Conservation (phyloP, 129 eudicot genomes). For the Centella asiatica region DNA sequence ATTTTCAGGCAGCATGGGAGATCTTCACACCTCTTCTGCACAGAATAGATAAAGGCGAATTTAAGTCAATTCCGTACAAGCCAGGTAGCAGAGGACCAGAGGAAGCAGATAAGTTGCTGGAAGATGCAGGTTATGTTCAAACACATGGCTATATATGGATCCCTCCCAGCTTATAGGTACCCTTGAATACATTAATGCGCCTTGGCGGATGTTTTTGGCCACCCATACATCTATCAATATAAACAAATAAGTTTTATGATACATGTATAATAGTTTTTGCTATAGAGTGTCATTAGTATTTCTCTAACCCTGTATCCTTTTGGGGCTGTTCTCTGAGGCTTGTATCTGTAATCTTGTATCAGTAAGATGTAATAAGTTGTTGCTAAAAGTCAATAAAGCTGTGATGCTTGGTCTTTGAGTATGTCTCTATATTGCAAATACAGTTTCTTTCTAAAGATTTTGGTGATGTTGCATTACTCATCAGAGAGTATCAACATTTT, state of each 20-base stretch:
- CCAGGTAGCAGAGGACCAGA: conserved; percentile 86
- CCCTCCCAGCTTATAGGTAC: conserved; percentile 64
- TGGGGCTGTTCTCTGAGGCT: not conserved
- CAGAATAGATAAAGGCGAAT: conserved; percentile 73
- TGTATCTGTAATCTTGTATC: conserved; percentile 3
- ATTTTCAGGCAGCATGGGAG: conserved; percentile 88
- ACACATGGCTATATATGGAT: conserved; percentile 96
- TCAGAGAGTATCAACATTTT: too few species aligned
- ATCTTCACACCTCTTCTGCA: conserved; percentile 93
- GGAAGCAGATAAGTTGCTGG: conserved; percentile 69
- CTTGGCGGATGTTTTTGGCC: not conserved
- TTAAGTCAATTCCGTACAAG: conserved; percentile 70
- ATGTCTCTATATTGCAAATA: too few species aligned
- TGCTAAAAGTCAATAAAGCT: not conserved
- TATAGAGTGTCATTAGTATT: not conserved
- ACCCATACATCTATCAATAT: not conserved
- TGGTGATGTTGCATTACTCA: too few species aligned
- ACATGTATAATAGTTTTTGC: not conserved
- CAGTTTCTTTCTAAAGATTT: too few species aligned
- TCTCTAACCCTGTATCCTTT: not conserved
- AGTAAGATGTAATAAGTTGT: not conserved
- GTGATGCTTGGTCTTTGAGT: too few species aligned
- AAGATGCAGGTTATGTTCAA: conserved; percentile 74
- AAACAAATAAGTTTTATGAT: not conserved
- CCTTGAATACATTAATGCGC: not conserved